Percentiles rank a stretch among this genome's conserved stretches.
Conservation (phyloP, 768 basidiomycete genomes). For the Imleria badia region DNA sequence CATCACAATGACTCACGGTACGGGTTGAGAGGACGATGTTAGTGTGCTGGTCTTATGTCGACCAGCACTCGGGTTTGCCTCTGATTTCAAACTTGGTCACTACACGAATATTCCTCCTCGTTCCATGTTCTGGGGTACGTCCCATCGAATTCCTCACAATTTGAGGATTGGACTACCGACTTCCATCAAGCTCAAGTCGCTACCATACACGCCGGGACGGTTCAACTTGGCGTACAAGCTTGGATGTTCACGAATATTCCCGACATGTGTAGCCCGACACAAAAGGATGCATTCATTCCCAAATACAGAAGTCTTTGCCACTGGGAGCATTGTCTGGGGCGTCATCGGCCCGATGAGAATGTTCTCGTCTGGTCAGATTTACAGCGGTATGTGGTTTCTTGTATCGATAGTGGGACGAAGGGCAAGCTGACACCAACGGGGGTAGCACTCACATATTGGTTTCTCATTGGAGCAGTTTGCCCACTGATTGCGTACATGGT, state of each 20-base stretch:
- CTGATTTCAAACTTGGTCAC: conserved; percentile 77
- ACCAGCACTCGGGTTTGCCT: conserved; percentile 58
- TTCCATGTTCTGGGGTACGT: conserved; percentile 57
- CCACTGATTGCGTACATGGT: conserved; percentile 58
- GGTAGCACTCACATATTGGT: conserved; percentile 60
- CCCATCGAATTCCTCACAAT: not conserved
- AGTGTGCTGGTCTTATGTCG: not conserved
- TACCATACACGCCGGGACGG: conserved; percentile 59
- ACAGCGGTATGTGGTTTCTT: conserved; percentile 38
- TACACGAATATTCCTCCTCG: conserved; percentile 70
- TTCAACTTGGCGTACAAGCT: conserved; percentile 63
- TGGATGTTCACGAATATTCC: conserved; percentile 54
- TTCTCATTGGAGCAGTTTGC: conserved; percentile 69
- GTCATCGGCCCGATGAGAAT: conserved; percentile 76
- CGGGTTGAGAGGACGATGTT: not conserved
- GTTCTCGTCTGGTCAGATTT: conserved; percentile 68
- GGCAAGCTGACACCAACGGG: not conserved
- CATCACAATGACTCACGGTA: conserved; percentile 53
- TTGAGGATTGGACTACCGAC: not conserved
- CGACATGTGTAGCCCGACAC: conserved; percentile 31
- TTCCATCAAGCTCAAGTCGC: conserved; percentile 50
- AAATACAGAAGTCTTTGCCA: conserved; percentile 68
- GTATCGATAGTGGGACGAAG: not conserved
- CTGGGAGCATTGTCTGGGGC: conserved; percentile 79
- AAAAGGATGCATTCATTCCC: conserved; percentile 60